Base-by-base conservation (phyloP, 495 filamentous ascomycete species). In the Pseudevernia furfuracea region DNA sequence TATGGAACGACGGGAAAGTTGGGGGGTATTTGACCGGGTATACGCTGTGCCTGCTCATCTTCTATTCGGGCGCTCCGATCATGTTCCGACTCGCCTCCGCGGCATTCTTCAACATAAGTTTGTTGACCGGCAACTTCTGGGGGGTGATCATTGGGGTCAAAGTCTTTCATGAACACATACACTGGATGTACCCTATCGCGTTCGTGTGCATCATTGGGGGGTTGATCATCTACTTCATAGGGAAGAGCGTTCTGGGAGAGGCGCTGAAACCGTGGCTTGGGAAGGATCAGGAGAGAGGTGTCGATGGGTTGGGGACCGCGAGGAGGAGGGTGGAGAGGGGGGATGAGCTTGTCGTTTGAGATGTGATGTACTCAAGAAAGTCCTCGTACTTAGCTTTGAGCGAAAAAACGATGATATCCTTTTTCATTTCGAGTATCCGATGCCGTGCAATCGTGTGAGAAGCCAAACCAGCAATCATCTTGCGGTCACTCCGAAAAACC, bases 41-140 rank as follows among this genome's bases (percentile, higher is more conserved):
- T 75, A 97, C 94, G 0, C 75, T 96, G 12, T 86, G 85, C 56
- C 80, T 98, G 15, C 76, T 80, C 44, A 73, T 92, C 60, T 98
- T 98, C 79, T 98, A 98, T 78, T 85, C 85, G 15, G 80, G 92
- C 14, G 92, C 87, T 9, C 94, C 94, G 23, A 78, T 97, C 57
- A 78, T 97, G 66, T 85, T 97, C 76, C 89, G 94, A 34, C 87
- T 97, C 73, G 85, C 89, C 7, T 87, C 83, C 12, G 94, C 94
- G 1, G 94, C 93, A 25, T 96, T 98, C 78, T 96, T 97, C 80
- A 95, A 98, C 74, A 91, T 98, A 73, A 91, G 87, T 37, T 79
- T 98, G 71, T 80, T 98, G 59, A 98, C 95, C 25, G 89, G 86
- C 71, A 97, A 96, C 76, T 97, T 97, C 79, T 97, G 95, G 93